Evolutionary conservation across 2,329 filamentous ascomycete genomes (phyloP).

Genomic region (Penicillium hesseltinei): DNA sequence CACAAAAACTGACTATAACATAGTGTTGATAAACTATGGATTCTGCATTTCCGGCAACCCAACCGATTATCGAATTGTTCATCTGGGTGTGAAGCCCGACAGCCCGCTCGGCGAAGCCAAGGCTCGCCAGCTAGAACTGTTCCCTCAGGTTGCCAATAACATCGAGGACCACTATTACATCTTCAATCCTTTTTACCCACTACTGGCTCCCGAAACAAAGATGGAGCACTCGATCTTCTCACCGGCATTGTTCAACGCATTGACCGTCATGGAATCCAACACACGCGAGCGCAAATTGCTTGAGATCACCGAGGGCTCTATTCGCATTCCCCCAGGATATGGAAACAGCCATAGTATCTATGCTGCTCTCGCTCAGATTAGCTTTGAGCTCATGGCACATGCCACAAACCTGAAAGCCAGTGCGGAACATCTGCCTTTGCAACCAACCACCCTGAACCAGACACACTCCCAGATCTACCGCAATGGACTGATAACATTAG

Average conservation of each 20-base stretch:
- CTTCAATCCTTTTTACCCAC: constrained; percentile 47
- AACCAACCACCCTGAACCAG: constrained; percentile 42
- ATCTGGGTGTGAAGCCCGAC: constrained; percentile 39
- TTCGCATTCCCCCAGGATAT: constrained; percentile 32
- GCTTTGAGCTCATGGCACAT: constrained; percentile 42
- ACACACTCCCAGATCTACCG: constrained; percentile 43
- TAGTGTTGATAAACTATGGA: constrained; percentile 48
- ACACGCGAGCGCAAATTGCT: constrained; percentile 40
- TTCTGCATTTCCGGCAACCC: constrained; percentile 46
- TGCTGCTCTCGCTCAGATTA: constrained; percentile 43
- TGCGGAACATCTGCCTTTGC: constrained; percentile 22
- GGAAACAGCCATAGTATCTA: constrained; percentile 40
- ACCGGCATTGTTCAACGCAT: constrained; percentile 42
- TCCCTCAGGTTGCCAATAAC: constrained; percentile 31
- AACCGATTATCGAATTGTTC: constrained; percentile 46
- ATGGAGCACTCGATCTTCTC: constrained; percentile 46
- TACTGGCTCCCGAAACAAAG: constrained; percentile 30
- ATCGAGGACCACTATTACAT: constrained; percentile 43
- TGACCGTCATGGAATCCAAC: constrained; percentile 44
- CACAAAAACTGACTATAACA: constrained; percentile 6
- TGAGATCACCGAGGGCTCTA: constrained; percentile 31
- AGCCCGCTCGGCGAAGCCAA: constrained; percentile 40
- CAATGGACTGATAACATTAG: constrained; percentile 41
- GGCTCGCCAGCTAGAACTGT: constrained; percentile 34
- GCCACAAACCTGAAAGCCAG: constrained; percentile 35